phyloP scores from a whole-genome alignment of 768 basidiomycete genomes.

The Pholiota molesta region DNA sequence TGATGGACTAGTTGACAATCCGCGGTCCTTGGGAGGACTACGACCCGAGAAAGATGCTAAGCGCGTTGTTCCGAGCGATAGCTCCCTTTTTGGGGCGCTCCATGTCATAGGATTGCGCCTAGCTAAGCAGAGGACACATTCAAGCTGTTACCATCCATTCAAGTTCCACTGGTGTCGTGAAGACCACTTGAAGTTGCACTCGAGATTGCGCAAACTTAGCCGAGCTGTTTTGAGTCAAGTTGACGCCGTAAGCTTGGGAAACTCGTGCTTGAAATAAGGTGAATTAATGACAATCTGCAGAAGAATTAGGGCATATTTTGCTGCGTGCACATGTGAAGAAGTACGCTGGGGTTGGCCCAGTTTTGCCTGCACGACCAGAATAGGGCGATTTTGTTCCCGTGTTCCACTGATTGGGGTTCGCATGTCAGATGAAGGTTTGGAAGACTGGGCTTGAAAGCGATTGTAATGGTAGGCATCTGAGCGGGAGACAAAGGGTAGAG shows the following conservation, averaged over 20 bases:
- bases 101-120: not conserved
- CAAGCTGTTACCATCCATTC: not conserved
- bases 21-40: not conserved
- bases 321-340: constrained; percentile 3
- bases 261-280: not conserved
- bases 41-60: not conserved
- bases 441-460: not conserved
- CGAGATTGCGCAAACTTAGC: not conserved
- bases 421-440: not conserved
- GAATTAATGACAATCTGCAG: not conserved
- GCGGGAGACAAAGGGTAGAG: no score
- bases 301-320: not conserved
- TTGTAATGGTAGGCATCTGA: not conserved
- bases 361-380: not conserved
- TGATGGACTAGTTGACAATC: not conserved
- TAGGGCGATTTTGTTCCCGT: not conserved
- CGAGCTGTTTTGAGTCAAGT: not conserved
- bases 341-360: not conserved
- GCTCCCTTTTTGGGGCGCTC: not conserved
- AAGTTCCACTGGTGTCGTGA: not conserved
- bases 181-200: not conserved
- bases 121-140: not conserved
- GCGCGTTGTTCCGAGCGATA: not conserved
- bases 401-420: not conserved
- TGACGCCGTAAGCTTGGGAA: not conserved